Conservation (phyloP, 208 protist species). For the Endotrypanum monterogeii region DNA sequence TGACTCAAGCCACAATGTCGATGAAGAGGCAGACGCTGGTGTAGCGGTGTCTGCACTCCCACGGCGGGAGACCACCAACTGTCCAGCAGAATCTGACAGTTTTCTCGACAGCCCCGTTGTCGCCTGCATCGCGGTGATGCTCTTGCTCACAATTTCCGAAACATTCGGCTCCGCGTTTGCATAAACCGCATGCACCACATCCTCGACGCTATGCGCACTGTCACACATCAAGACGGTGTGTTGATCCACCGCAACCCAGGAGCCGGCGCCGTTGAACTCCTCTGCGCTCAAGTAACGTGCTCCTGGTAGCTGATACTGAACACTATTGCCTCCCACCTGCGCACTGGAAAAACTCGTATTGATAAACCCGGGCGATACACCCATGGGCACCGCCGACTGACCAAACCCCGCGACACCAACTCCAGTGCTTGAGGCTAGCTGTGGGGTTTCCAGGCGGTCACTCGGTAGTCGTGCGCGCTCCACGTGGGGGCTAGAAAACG, state of each 20-base stretch:
- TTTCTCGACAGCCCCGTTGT: neutral
- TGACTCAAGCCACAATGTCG: too few relatives aligned
- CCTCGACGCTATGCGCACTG: conserved; percentile 17
- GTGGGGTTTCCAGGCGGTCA: conserved; percentile 24
- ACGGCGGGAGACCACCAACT: neutral
- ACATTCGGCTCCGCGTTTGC: conserved; percentile 32
- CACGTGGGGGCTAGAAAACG: conserved; percentile 4
- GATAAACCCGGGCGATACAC: conserved; percentile 14
- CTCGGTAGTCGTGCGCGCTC: conserved; percentile 6
- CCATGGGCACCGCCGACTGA: neutral
- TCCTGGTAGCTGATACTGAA: conserved; percentile 43
- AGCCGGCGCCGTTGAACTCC: conserved; percentile 13
- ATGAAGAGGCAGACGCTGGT: neutral
- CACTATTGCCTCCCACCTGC: conserved; percentile 21
- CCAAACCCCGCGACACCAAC: neutral
- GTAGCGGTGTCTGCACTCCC: neutral
- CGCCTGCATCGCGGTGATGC: conserved; percentile 39
- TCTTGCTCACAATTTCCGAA: conserved; percentile 39
- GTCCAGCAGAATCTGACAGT: neutral
- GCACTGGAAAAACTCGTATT: conserved; percentile 26
- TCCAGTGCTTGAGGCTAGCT: conserved; percentile 6
- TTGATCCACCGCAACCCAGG: conserved; percentile 30
- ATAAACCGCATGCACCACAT: conserved; percentile 7
- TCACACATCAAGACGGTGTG: conserved; percentile 35
- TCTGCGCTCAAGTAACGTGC: conserved; percentile 40